Conservation (phyloP, 306 rosid species). For the Erythrophleum fordii region DNA sequence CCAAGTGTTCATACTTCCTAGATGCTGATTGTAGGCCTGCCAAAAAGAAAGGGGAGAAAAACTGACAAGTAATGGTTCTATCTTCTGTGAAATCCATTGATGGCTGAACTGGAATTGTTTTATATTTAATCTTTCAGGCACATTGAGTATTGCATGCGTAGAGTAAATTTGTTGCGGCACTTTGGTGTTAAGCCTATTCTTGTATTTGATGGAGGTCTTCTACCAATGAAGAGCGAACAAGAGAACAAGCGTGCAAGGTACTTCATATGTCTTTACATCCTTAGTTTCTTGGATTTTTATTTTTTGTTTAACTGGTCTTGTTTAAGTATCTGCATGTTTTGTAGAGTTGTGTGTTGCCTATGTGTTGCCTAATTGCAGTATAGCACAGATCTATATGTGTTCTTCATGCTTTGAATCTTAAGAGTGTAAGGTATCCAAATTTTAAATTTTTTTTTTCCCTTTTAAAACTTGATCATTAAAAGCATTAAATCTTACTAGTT, state of each 20-base stretch:
- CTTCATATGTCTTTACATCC: neutral
- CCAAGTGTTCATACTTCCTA: neutral
- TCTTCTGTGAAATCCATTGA: neutral
- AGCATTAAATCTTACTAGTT: neutral
- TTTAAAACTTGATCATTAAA: neutral
- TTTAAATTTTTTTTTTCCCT: neutral
- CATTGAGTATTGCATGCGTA: constrained; percentile 91
- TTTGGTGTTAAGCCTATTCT: constrained; percentile 82
- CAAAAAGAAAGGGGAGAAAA: neutral
- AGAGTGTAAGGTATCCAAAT: neutral
- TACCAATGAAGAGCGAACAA: constrained; percentile 93
- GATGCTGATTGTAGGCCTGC: neutral
- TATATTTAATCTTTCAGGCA: constrained; percentile 61
- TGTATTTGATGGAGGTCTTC: constrained; percentile 92
- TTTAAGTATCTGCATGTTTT: neutral
- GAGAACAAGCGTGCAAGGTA: constrained; percentile 94
- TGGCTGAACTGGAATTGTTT: neutral
- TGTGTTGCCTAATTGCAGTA: neutral
- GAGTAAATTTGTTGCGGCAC: constrained; percentile 84
- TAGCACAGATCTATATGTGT: neutral
- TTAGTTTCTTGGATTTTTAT: neutral
- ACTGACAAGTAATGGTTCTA: neutral
- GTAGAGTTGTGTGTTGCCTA: constrained; percentile 9
- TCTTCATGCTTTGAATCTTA: neutral
- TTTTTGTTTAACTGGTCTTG: neutral